These are phyloP conservation scores for Eragrostis tef DNA, from an alignment of 202 grass and related monocot genomes.

Conservation along the genomic window DNA sequence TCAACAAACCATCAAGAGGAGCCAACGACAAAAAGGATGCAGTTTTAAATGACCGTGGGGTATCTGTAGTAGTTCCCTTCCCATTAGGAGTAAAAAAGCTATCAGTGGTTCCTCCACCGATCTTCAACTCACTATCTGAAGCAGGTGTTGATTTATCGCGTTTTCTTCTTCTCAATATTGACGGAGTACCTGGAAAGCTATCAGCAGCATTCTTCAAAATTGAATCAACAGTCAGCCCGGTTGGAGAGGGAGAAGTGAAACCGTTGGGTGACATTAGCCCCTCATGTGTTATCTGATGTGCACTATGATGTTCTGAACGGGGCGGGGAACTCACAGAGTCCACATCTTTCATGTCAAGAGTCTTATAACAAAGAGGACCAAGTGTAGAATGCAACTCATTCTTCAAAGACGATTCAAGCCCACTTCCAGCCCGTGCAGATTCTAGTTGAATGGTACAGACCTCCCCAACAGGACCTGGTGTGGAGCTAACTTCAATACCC, in stretches of 20 bases:
- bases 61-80: constrained; percentile 20
- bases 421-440: constrained; percentile 38
- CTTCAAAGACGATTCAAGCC: constrained; percentile 34
- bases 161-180: constrained; percentile 83
- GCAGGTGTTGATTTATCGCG: constrained; percentile 55
- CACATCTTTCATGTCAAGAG: constrained; percentile 62
- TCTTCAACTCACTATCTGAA: constrained; percentile 49
- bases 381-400: constrained; percentile 50
- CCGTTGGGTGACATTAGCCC: constrained; percentile 35
- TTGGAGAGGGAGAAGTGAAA: constrained; percentile 49
- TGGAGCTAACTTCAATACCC: constrained; percentile 41
- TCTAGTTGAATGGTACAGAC: constrained; percentile 42
- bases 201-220: constrained; percentile 81
- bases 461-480: constrained; percentile 40
- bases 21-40: constrained; percentile 53
- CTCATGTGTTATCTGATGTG: constrained; percentile 41
- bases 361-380: constrained; percentile 77
- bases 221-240: constrained; percentile 60
- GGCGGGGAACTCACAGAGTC: constrained; percentile 41
- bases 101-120: constrained; percentile 43
- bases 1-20: constrained; percentile 51
- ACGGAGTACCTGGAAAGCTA: constrained; percentile 78
- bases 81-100: constrained; percentile 52
- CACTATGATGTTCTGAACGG: constrained; percentile 36
- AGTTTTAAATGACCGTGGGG: constrained; percentile 52